phyloP scores from a whole-genome alignment of 352 stramenopile genomes.

The Pythium phragmitis region DNA sequence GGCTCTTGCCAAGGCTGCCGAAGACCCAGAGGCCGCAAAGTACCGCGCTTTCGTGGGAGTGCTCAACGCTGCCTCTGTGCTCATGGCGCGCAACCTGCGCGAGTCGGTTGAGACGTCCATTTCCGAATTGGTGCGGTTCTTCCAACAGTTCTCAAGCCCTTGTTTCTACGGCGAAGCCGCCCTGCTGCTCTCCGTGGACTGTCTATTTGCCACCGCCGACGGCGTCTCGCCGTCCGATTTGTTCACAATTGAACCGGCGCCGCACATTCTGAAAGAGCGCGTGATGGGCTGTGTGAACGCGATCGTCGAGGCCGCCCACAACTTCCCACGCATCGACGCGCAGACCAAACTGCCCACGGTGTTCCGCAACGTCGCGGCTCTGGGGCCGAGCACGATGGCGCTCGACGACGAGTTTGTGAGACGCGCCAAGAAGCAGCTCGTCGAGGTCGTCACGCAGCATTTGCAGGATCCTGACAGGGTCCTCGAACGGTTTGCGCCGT shows the following conservation, averaged over 20 bases:
- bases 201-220: slow-evolving; percentile 7
- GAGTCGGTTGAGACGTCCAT: slow-evolving; percentile 86
- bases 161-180: slow-evolving; percentile 59
- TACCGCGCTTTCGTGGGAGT: slow-evolving; percentile 68
- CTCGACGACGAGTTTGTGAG: slow-evolving; percentile 80
- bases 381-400: slow-evolving; percentile 84
- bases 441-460: slow-evolving; percentile 58
- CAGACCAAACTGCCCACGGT: slow-evolving; percentile 72
- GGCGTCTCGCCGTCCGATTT: slow-evolving; percentile 21
- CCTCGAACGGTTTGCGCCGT: slow-evolving; percentile 71
- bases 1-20: slow-evolving; percentile 4
- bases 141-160: slow-evolving; percentile 60
- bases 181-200: slow-evolving; percentile 62
- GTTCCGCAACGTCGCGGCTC: slow-evolving; percentile 52
- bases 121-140: slow-evolving; percentile 64
- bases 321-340: slow-evolving; percentile 88
- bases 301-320: slow-evolving; percentile 80
- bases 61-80: slow-evolving; percentile 76
- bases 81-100: slow-evolving; percentile 91
- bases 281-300: slow-evolving; percentile 59
- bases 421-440: slow-evolving; percentile 59
- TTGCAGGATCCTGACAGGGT: slow-evolving; percentile 67
- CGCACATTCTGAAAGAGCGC: slow-evolving; percentile 55
- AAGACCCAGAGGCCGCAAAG: slow-evolving; percentile 41
- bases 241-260: slow-evolving; percentile 66